Evolutionary conservation across 176 grass and related monocot genomes (phyloP).

Genomic region (Ananas comosus): DNA sequence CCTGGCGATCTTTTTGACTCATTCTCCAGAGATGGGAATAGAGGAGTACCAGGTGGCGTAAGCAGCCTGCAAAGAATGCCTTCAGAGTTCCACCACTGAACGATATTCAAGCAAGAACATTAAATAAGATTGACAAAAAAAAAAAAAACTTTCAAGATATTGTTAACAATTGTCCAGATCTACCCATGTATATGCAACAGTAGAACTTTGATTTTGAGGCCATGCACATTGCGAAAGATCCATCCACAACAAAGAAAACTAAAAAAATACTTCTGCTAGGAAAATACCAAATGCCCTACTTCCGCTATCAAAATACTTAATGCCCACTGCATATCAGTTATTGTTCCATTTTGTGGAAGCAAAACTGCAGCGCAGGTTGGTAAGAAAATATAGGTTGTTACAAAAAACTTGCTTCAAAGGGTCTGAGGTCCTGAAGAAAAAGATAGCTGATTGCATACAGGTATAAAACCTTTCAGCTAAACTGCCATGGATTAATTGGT

Average conservation of each 20-base stretch:
- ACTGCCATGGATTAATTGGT: too few species aligned
- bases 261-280: background rate
- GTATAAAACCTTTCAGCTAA: too few species aligned
- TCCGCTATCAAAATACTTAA: background rate
- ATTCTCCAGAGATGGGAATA: conserved; percentile 70
- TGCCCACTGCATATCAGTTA: background rate
- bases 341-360: background rate
- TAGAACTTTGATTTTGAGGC: too few species aligned
- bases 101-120: background rate
- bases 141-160: background rate
- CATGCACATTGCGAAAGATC: background rate
- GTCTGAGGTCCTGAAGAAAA: too few species aligned
- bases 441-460: too few species aligned
- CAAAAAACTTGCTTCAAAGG: too few species aligned
- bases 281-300: background rate
- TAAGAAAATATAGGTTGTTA: too few species aligned
- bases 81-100: background rate
- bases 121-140: conserved; percentile 5
- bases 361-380: too few species aligned
- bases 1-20: conserved; percentile 60
- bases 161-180: background rate
- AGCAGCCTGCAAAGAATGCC: conserved; percentile 59
- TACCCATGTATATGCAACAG: background rate
- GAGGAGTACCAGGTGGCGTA: conserved; percentile 86
- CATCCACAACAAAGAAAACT: background rate